Base-by-base conservation (phyloP, 2,329 filamentous ascomycete species). In the Pleoardoris graminearum region DNA sequence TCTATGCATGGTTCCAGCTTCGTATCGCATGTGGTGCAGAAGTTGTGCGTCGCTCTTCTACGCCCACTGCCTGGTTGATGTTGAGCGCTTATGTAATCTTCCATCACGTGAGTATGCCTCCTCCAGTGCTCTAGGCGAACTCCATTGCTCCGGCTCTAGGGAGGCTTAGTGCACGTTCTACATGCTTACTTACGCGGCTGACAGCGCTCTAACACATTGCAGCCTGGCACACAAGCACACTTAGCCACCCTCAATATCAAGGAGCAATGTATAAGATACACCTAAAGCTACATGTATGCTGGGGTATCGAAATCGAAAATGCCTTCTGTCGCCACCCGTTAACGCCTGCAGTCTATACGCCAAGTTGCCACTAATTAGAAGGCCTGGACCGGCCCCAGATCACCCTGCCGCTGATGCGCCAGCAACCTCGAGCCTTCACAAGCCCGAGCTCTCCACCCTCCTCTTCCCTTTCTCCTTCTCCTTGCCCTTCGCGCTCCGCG, bases 381-480 rank as follows among this genome's bases (percentile, higher is more conserved):
- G n/a, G n/a, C n/a, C n/a, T n/a, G n/a, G n/a, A n/a, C n/a, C n/a
- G n/a, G n/a, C n/a, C n/a, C n/a, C n/a, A n/a, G n/a, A n/a, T n/a
- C n/a, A 37, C 7, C 25, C 6, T 27, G 5, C 5, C 10, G 10
- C 25, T 5, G 10, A 27, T 27, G 10, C 25, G 10, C 25, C 25
- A 36, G 17, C 33, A 17, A 12, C 14, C 16, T 36, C 33, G n/a
- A 17, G 6, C 41, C 37, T 4, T 22, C 27, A 23, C 5, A 17
- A 8, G 5, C 38, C 22, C 38, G n/a, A 27, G 14, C 38, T 17
- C 2, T 16, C 30, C 14, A 11, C 27, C 25, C 25, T 30, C 25
- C 23, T 30, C 42, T 49, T 42, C 35, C 45, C 37, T 42, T 45
- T 58, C 32, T 55, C 54, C 52, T 32, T 63, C 50, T 56, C 61